Conservation (phyloP, 2,329 filamentous ascomycete genomes). For the Arthrobotrys sphaeroides region DNA sequence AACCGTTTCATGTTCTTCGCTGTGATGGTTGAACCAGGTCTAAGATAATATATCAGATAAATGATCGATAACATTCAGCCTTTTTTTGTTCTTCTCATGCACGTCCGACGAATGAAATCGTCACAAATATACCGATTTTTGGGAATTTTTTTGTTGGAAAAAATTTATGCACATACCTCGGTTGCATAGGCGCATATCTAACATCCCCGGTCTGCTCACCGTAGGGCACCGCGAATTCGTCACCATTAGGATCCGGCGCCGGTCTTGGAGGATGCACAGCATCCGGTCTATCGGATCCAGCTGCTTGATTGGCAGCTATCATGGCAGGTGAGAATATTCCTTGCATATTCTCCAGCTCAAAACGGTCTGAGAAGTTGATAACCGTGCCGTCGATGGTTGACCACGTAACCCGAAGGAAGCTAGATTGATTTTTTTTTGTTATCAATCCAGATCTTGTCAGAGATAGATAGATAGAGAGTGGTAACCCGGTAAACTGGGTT, state of each 20-base stretch:
- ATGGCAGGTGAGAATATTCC: slow-evolving; percentile 67
- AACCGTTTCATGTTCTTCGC: slow-evolving; percentile 60
- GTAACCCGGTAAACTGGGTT: slow-evolving; percentile 3
- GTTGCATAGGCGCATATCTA: slow-evolving; percentile 62
- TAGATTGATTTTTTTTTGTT: neutral
- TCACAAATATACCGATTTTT: neutral
- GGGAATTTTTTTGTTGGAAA: neutral
- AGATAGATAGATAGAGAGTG: neutral
- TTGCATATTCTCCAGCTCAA: slow-evolving; percentile 73
- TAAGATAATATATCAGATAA: neutral
- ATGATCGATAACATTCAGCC: neutral
- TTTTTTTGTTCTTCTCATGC: no score
- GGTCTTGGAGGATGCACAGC: slow-evolving; percentile 38
- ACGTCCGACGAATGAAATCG: neutral
- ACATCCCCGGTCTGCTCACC: slow-evolving; percentile 60
- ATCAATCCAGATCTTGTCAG: neutral
- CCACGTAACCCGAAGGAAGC: slow-evolving; percentile 46
- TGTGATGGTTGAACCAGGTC: slow-evolving; percentile 60
- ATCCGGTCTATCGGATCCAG: slow-evolving; percentile 59
- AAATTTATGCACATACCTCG: slow-evolving; percentile 54
- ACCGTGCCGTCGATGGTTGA: slow-evolving; percentile 65
- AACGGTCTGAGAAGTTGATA: slow-evolving; percentile 71
- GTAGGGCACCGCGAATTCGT: slow-evolving; percentile 59
- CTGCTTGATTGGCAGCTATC: slow-evolving; percentile 59
- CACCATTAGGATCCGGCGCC: slow-evolving; percentile 49